Evolutionary conservation across 148 eudicot species (phyloP).

Genomic region (Rhododendron williamsianum): DNA sequence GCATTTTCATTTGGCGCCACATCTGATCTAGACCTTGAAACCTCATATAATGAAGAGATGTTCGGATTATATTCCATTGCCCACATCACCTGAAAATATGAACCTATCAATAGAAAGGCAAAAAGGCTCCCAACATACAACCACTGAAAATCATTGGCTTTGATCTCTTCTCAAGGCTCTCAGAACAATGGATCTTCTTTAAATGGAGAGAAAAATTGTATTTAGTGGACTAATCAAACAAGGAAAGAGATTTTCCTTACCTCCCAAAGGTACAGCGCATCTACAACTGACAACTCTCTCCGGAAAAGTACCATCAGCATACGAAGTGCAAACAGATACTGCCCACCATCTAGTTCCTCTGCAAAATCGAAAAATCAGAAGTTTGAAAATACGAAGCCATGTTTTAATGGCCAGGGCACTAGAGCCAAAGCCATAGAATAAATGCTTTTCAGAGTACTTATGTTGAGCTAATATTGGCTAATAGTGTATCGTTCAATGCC

Average conservation of each 20-base stretch:
- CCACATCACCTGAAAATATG: conserved; percentile 81
- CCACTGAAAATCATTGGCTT: background rate
- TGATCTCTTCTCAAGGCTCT: background rate
- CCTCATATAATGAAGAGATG: conserved; percentile 59
- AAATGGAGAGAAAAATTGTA: background rate
- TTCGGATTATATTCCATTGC: conserved; percentile 97
- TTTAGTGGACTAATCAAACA: background rate
- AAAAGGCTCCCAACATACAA: background rate
- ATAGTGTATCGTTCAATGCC: background rate
- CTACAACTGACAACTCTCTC: conserved; percentile 84
- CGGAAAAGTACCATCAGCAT: conserved; percentile 97
- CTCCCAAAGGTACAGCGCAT: conserved; percentile 96
- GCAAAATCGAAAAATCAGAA: conserved; percentile 20
- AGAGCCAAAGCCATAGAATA: background rate
- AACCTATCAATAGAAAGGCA: background rate
- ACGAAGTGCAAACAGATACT: conserved; percentile 90
- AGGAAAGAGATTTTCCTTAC: conserved; percentile 26
- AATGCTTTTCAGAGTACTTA: background rate
- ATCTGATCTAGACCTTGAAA: conserved; percentile 18
- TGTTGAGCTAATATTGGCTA: background rate
- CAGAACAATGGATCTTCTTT: background rate
- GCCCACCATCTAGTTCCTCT: conserved; percentile 95
- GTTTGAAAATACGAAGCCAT: background rate
- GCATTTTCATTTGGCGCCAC: conserved; percentile 33
- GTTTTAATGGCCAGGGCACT: background rate